A percentile compares a stretch with the other conserved stretches of the same genome.
Conservation (phyloP, 2,329 filamentous ascomycete genomes). For the Diaporthe citri region DNA sequence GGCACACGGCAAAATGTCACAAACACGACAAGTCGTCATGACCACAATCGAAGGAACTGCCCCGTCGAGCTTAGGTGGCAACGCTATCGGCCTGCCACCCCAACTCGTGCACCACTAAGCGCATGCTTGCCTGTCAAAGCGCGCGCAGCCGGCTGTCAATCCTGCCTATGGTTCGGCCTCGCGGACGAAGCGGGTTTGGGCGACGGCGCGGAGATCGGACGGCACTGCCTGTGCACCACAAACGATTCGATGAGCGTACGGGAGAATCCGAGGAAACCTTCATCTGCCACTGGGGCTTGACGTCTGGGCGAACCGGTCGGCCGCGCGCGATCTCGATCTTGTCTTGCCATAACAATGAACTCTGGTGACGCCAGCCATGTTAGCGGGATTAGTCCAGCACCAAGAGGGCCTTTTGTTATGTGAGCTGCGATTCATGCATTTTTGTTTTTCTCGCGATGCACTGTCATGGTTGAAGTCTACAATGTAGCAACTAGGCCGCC, state of each 20-base stretch:
- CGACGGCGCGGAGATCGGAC: slow-evolving; percentile 25
- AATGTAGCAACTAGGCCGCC: neutral
- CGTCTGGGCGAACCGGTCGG: neutral
- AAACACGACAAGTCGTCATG: neutral
- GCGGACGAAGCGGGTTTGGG: neutral
- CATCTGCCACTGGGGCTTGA: neutral
- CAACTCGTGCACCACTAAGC: neutral
- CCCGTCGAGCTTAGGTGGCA: neutral
- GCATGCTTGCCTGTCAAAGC: slow-evolving; percentile 12
- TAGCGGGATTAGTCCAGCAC: neutral
- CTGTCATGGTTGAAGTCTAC: neutral
- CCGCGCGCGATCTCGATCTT: neutral
- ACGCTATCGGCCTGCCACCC: slow-evolving; percentile 8
- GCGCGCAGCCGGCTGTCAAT: neutral
- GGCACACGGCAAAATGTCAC: slow-evolving; percentile 15
- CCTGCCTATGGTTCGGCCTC: neutral
- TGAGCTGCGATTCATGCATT: neutral
- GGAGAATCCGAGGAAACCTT: slow-evolving; percentile 1
- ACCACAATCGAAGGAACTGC: neutral
- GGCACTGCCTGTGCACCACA: neutral
- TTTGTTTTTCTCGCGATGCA: no score
- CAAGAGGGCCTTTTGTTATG: neutral
- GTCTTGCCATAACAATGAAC: neutral
- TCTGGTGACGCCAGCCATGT: neutral
- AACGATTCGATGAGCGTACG: neutral